These are phyloP conservation scores for Hymenoscyphus scutula DNA, from an alignment of 2,329 filamentous ascomycete species.

Conservation along the genomic window DNA sequence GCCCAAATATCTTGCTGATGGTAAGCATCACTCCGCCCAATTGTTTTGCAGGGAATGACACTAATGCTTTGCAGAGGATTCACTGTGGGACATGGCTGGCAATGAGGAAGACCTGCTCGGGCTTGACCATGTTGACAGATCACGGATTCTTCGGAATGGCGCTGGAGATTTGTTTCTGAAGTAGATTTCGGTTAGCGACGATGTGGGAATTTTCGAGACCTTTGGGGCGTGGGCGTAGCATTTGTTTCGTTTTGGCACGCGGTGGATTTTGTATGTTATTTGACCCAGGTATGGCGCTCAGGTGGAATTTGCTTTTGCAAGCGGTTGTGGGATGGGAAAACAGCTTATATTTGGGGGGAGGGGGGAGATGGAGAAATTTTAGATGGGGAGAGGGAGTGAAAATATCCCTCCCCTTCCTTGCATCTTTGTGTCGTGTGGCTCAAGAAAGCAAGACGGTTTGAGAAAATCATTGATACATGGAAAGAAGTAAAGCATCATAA, in stretches of 20 bases:
- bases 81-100: slow-evolving; percentile 52
- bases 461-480: no score
- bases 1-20: slow-evolving; percentile 81
- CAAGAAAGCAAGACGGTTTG: no score
- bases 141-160: slow-evolving; percentile 57
- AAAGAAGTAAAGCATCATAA: no score
- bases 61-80: slow-evolving; percentile 48
- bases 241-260: slow-evolving; percentile 17
- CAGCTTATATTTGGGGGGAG: no score
- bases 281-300: slow-evolving; percentile 19
- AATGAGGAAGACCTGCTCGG: slow-evolving; percentile 62
- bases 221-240: slow-evolving; percentile 9
- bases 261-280: slow-evolving; percentile 20
- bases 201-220: slow-evolving; percentile 32
- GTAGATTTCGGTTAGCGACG: slow-evolving; percentile 52
- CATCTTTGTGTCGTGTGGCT: no score
- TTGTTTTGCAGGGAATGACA: slow-evolving; percentile 1
- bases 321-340: no score
- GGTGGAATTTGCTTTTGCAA: slow-evolving; percentile 19
- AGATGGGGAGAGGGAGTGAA: no score
- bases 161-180: slow-evolving; percentile 61
- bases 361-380: no score
- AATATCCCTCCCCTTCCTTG: no score
- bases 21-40: slow-evolving; percentile 53
- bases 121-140: slow-evolving; percentile 63